These are phyloP conservation scores for Paecilomyces formosus DNA, from an alignment of 2,329 filamentous ascomycete species.

Conservation along the genomic window DNA sequence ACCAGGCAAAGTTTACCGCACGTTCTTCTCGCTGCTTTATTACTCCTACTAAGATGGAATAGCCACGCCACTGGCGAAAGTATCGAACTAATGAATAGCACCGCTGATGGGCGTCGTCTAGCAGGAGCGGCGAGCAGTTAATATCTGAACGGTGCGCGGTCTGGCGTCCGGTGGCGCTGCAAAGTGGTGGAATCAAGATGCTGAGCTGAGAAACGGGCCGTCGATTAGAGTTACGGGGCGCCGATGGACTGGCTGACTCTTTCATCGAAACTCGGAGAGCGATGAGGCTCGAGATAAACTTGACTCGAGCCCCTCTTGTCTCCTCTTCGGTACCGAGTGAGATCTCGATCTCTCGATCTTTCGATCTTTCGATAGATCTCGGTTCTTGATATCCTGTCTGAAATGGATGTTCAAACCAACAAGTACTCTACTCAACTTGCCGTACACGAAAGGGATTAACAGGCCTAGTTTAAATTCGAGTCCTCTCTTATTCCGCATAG, in stretches of 20 bases:
- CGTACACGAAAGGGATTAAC: neutral
- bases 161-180: neutral
- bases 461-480: neutral
- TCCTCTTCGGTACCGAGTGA: neutral
- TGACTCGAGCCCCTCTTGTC: no score
- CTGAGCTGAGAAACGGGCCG: neutral
- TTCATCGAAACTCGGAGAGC: neutral
- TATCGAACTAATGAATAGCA: neutral
- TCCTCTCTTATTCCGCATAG: neutral
- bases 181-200: neutral
- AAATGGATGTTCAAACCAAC: no score
- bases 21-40: neutral
- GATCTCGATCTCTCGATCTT: neutral
- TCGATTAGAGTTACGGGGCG: neutral
- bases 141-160: neutral
- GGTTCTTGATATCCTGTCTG: neutral
- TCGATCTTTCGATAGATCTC: neutral
- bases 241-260: neutral
- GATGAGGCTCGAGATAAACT: neutral
- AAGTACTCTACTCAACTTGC: no score
- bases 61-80: neutral
- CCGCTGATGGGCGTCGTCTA: neutral
- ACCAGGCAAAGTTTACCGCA: neutral
- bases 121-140: neutral
- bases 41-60: neutral